Conservation (phyloP, 2,329 filamentous ascomycete genomes). For the Whalleya microplaca region DNA sequence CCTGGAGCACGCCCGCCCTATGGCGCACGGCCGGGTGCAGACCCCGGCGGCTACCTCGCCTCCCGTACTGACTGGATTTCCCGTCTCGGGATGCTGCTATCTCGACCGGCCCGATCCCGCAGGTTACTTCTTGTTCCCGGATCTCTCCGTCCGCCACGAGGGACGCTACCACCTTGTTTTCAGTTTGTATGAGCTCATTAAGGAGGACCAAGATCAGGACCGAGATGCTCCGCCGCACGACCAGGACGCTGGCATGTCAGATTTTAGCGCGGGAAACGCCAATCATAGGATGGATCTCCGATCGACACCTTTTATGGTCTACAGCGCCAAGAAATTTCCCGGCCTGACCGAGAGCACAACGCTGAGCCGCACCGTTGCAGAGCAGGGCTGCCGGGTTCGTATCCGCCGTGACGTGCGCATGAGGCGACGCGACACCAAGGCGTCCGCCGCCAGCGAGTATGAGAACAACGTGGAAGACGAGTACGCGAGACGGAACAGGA, state of each 20-base stretch:
- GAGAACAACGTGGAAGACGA: conserved; percentile 65
- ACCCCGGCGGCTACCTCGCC: conserved; percentile 69
- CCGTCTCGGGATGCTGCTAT: conserved; percentile 94
- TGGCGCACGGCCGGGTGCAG: conserved; percentile 79
- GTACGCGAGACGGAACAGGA: conserved; percentile 32
- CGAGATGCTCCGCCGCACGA: conserved; percentile 48
- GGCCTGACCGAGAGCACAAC: conserved; percentile 87
- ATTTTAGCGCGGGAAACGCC: conserved; percentile 53
- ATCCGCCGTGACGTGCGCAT: conserved; percentile 94
- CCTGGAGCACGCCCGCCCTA: conserved; percentile 80
- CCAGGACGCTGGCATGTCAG: conserved; percentile 39
- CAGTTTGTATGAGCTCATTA: conserved; percentile 91
- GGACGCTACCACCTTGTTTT: conserved; percentile 91
- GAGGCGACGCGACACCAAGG: conserved; percentile 78
- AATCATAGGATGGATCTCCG: conserved; percentile 90
- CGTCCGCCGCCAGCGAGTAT: conserved; percentile 46
- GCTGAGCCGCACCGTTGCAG: conserved; percentile 87
- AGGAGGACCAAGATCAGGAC: conserved; percentile 81
- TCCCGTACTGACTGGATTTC: conserved; percentile 90
- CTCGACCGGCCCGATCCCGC: conserved; percentile 79
- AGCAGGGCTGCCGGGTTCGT: conserved; percentile 94
- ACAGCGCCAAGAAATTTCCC: conserved; percentile 97
- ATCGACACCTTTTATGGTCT: conserved; percentile 85
- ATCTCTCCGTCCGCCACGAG: conserved; percentile 93
- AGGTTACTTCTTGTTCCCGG: conserved; percentile 97